phyloP scores from a whole-genome alignment of 2,329 filamentous ascomycete species.

The Plenodomus biglobosus region DNA sequence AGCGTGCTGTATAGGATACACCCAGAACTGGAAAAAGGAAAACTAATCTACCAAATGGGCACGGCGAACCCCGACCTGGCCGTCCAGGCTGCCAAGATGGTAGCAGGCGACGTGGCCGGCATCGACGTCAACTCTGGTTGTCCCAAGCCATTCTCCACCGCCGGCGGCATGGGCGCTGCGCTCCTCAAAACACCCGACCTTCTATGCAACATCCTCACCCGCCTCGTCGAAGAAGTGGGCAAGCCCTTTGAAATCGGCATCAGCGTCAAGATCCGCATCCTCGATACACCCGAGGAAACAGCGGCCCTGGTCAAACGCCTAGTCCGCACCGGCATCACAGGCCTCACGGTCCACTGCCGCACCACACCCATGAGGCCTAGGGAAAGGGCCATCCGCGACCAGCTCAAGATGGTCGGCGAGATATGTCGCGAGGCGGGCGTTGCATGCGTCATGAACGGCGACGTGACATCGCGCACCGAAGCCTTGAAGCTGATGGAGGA shows the following conservation, averaged over 20 bases:
- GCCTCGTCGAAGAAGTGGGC: slow-evolving; percentile 76
- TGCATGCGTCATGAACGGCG: slow-evolving; percentile 93
- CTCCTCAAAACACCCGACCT: slow-evolving; percentile 82
- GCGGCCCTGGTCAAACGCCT: slow-evolving; percentile 75
- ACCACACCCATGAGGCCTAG: slow-evolving; percentile 94
- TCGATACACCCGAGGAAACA: slow-evolving; percentile 76
- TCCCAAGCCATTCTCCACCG: slow-evolving; percentile 93
- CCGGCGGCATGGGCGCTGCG: slow-evolving; percentile 93
- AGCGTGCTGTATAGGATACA: slow-evolving; percentile 84
- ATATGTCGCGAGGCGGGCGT: slow-evolving; percentile 84
- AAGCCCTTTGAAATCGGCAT: slow-evolving; percentile 84
- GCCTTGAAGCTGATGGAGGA: slow-evolving; percentile 71
- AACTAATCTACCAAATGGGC: slow-evolving; percentile 88
- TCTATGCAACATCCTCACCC: slow-evolving; percentile 78
- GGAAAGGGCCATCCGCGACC: slow-evolving; percentile 81
- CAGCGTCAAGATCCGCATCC: slow-evolving; percentile 91
- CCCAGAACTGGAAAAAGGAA: slow-evolving; percentile 71
- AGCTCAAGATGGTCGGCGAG: slow-evolving; percentile 78
- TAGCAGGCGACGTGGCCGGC: slow-evolving; percentile 84
- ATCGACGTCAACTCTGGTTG: slow-evolving; percentile 99
- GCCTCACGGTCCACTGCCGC: slow-evolving; percentile 90
- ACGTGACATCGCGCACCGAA: slow-evolving; percentile 75
- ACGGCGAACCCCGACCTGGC: slow-evolving; percentile 81
- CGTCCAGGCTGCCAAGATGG: slow-evolving; percentile 78
- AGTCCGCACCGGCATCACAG: slow-evolving; percentile 85